Percentiles rank a stretch among this genome's conserved stretches.
Conservation (phyloP, 371 early-diverging fungal species). For the Catenaria anguillulae region DNA sequence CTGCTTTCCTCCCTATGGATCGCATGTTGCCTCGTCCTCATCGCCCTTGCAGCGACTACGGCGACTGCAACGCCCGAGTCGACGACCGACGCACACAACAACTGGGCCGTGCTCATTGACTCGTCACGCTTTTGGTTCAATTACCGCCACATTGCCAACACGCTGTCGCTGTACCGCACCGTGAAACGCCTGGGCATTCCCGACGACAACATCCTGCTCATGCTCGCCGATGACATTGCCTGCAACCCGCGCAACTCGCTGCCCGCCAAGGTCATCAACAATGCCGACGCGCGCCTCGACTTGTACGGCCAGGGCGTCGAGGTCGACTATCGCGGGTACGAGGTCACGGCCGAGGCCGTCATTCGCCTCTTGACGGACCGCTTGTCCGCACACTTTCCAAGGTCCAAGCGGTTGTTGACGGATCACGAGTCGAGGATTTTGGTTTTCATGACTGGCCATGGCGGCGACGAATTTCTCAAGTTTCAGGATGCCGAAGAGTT, state of each 20-base stretch:
- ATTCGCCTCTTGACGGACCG: conserved; percentile 73
- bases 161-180: conserved; percentile 86
- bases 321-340: conserved; percentile 95
- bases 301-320: conserved; percentile 87
- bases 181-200: conserved; percentile 96
- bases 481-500: conserved; percentile 96
- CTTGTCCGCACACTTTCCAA: conserved; percentile 23
- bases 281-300: conserved; percentile 60
- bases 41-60: too few species aligned
- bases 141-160: conserved; percentile 89
- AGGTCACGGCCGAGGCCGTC: conserved; percentile 94
- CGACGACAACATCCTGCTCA: conserved; percentile 90
- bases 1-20: too few species aligned
- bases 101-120: conserved; percentile 95
- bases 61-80: too few species aligned
- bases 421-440: conserved; percentile 88
- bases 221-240: conserved; percentile 94
- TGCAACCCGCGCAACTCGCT: conserved; percentile 87
- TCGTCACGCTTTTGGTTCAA: conserved; percentile 97
- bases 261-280: conserved; percentile 86
- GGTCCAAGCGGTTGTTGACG: conserved; percentile 79
- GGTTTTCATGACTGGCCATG: conserved; percentile 95
- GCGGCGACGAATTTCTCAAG: conserved; percentile 93
- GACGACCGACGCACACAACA: conserved; percentile 53
- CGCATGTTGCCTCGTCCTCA: too few species aligned